Evolutionary conservation across 495 filamentous ascomycete genomes (phyloP).

Genomic region (Aspergillus heteromorphus): DNA sequence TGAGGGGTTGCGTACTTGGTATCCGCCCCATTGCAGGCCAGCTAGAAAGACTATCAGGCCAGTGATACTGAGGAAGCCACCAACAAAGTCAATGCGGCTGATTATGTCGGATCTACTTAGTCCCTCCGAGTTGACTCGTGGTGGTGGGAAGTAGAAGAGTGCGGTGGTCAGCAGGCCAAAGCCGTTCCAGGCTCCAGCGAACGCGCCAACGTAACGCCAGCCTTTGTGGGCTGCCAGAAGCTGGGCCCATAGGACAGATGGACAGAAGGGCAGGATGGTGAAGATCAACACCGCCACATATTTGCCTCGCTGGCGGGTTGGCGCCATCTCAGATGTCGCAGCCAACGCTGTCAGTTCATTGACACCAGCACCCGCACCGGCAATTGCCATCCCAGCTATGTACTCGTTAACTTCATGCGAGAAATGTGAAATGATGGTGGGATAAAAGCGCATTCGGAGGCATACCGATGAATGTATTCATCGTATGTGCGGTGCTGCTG

Average conservation of each 20-base stretch:
- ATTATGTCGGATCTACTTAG: constrained; percentile 47
- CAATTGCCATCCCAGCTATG: constrained; percentile 55
- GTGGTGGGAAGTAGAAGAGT: constrained; percentile 63
- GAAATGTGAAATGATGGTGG: no score
- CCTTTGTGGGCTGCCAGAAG: constrained; percentile 53
- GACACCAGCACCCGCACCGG: constrained; percentile 59
- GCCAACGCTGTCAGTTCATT: constrained; percentile 65
- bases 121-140: constrained; percentile 49
- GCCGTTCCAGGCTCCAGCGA: constrained; percentile 56
- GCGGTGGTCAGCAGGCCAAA: constrained; percentile 56
- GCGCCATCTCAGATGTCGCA: constrained; percentile 64
- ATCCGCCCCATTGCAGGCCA: constrained; percentile 64
- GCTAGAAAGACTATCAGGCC: constrained; percentile 63
- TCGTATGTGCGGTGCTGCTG: constrained; percentile 55
- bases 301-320: constrained; percentile 59
- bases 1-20: constrained; percentile 41
- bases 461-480: constrained; percentile 67
- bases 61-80: constrained; percentile 59
- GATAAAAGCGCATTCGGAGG: constrained; percentile 4
- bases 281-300: constrained; percentile 64
- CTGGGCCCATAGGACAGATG: constrained; percentile 65
- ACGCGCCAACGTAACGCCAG: constrained; percentile 62
- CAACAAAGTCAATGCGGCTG: constrained; percentile 57
- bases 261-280: constrained; percentile 63
- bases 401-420: constrained; percentile 23